Evolutionary conservation across 257 asterid species (phyloP).

Genomic region (Nicotiana noctiflora): DNA sequence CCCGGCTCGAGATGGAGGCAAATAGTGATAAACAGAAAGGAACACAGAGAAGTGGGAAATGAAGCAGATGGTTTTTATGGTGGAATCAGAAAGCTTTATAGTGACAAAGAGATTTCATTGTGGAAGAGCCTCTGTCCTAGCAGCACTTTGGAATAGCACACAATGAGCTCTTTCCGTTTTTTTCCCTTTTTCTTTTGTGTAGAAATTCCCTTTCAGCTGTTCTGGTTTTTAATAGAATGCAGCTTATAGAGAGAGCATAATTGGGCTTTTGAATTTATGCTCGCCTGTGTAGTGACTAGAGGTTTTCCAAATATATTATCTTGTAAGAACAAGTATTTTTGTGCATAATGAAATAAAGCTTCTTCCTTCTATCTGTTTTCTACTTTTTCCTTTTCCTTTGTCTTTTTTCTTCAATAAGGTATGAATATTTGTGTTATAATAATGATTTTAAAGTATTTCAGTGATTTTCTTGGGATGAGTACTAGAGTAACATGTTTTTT

Average conservation of each 20-base stretch:
- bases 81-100: constrained; percentile 61
- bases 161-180: neutral
- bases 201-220: neutral
- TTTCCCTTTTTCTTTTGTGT: neutral
- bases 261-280: neutral
- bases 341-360: neutral
- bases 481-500: too few relatives aligned
- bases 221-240: constrained; percentile 27
- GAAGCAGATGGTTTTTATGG: constrained; percentile 74
- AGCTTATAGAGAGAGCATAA: neutral
- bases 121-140: constrained; percentile 71
- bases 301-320: neutral
- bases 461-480: neutral
- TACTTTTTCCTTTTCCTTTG: neutral
- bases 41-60: constrained; percentile 66
- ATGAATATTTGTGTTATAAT: neutral
- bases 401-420: neutral
- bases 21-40: constrained; percentile 35
- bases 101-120: constrained; percentile 44
- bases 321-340: neutral
- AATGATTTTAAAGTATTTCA: neutral
- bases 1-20: constrained; percentile 67
- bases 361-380: neutral
- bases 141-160: constrained; percentile 35
- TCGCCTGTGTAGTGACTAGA: neutral